Evolutionary conservation across 495 filamentous ascomycete species (phyloP).

Genomic region (Aspergillus cristatus): DNA sequence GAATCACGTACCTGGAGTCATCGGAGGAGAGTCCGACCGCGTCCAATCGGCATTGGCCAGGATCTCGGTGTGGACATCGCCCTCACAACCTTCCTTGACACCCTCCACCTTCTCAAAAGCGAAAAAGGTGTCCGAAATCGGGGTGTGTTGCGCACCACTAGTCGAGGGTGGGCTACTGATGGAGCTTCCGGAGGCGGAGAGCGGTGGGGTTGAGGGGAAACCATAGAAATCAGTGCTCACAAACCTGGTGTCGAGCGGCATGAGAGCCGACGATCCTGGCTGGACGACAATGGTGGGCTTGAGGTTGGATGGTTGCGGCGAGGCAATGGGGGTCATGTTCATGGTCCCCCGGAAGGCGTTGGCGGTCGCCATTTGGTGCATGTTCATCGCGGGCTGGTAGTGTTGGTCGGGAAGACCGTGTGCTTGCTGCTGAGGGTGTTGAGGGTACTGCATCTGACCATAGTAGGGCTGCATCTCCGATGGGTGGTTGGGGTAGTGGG

Average conservation of each 20-base stretch:
- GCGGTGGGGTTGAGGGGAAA: conserved; percentile 80
- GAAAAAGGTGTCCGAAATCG: conserved; percentile 72
- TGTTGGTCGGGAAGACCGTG: conserved; percentile 27
- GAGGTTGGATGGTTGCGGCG: conserved; percentile 66
- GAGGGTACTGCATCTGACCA: conserved; percentile 36
- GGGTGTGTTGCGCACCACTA: conserved; percentile 70
- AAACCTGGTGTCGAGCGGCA: conserved; percentile 72
- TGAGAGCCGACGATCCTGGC: conserved; percentile 59
- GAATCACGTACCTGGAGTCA: conserved; percentile 98
- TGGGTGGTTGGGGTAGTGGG: conserved; percentile 74
- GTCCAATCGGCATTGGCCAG: conserved; percentile 71
- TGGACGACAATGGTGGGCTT: conserved; percentile 67
- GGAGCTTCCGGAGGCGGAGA: conserved; percentile 74
- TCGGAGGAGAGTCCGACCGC: conserved; percentile 67
- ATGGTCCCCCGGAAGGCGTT: conserved; percentile 45
- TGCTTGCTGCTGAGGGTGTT: conserved; percentile 25
- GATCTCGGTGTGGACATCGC: conserved; percentile 63
- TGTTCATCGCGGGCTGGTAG: conserved; percentile 54
- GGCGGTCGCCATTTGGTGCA: conserved; percentile 58
- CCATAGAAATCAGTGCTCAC: conserved; percentile 56
- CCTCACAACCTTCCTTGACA: conserved; percentile 73
- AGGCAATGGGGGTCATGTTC: conserved; percentile 67
- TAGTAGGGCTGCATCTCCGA: conserved; percentile 37
- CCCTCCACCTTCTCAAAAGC: conserved; percentile 64
- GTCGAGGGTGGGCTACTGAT: conserved; percentile 75